These are phyloP conservation scores for Barnettozyma vustinii DNA, from an alignment of 805 yeast genomes.

Conservation along the genomic window DNA sequence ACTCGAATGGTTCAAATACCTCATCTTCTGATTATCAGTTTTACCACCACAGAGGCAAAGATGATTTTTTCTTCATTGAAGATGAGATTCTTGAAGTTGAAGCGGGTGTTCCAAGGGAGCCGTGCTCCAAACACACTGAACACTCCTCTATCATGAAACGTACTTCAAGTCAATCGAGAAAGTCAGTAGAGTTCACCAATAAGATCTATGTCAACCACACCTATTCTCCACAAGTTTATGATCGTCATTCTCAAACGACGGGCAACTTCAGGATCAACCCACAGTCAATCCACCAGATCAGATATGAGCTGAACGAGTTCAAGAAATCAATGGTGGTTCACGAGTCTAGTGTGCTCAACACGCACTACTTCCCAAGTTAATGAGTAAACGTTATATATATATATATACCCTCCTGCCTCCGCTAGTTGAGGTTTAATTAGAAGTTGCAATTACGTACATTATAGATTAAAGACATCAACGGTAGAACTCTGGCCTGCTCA, in stretches of 20 bases:
- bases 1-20: slow-evolving; percentile 19
- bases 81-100: slow-evolving; percentile 16
- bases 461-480: slow-evolving; percentile 49
- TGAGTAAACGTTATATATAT: background rate
- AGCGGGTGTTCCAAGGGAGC: slow-evolving; percentile 13
- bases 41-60: background rate
- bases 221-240: slow-evolving; percentile 44
- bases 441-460: background rate
- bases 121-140: background rate
- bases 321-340: slow-evolving; percentile 71
- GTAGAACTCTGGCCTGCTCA: slow-evolving; percentile 90
- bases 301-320: slow-evolving; percentile 58
- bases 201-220: slow-evolving; percentile 47
- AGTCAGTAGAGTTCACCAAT: slow-evolving; percentile 41
- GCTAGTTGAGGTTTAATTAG: background rate
- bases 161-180: slow-evolving; percentile 6
- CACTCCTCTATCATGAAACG: slow-evolving; percentile 5
- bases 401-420: background rate
- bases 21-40: slow-evolving; percentile 4
- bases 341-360: slow-evolving; percentile 50
- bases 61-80: background rate
- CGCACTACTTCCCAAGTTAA: slow-evolving; percentile 55
- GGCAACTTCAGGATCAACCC: slow-evolving; percentile 41
- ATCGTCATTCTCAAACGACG: slow-evolving; percentile 45
- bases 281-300: slow-evolving; percentile 45